These are phyloP conservation scores for Leptographium lundbergii DNA, from an alignment of 2,329 filamentous ascomycete species.

Conservation along the genomic window DNA sequence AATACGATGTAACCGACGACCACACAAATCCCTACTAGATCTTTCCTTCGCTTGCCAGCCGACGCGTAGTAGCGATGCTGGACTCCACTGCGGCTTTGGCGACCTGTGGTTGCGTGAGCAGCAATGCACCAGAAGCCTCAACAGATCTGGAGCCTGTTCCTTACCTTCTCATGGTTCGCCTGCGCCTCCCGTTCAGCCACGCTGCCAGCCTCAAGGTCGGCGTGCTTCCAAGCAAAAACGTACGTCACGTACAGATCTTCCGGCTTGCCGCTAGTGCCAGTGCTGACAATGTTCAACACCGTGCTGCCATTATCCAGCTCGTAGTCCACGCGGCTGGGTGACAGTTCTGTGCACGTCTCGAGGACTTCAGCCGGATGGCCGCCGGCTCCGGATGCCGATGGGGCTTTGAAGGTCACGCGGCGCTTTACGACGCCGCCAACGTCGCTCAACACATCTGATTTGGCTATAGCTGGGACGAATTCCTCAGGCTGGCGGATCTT, in stretches of 20 bases:
- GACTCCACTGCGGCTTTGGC: slow-evolving; percentile 17
- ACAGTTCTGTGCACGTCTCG: slow-evolving; percentile 19
- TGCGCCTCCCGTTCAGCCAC: slow-evolving; percentile 12
- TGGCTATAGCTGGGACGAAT: slow-evolving; percentile 21
- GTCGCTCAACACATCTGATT: slow-evolving; percentile 18
- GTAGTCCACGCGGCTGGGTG: slow-evolving; percentile 20
- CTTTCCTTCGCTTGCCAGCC: slow-evolving; percentile 13
- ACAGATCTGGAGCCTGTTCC: not conserved
- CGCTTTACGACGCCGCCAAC: slow-evolving; percentile 9
- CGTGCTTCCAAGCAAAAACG: slow-evolving; percentile 19
- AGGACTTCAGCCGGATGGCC: slow-evolving; percentile 6
- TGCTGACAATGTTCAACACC: slow-evolving; percentile 19
- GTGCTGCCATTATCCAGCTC: slow-evolving; percentile 18
- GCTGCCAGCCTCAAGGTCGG: slow-evolving; percentile 12
- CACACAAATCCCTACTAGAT: not conserved
- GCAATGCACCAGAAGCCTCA: not conserved
- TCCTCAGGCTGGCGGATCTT: slow-evolving; percentile 21
- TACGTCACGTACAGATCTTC: slow-evolving; percentile 20
- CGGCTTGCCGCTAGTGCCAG: slow-evolving; percentile 13
- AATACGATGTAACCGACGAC: not conserved
- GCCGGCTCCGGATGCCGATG: not conserved
- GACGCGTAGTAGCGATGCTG: slow-evolving; percentile 15
- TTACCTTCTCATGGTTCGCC: slow-evolving; percentile 14
- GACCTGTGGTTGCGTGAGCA: slow-evolving; percentile 8
- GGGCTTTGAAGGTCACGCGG: slow-evolving; percentile 8